phyloP scores from a whole-genome alignment of 2,329 filamentous ascomycete species.

The Calonectria ilicicola region DNA sequence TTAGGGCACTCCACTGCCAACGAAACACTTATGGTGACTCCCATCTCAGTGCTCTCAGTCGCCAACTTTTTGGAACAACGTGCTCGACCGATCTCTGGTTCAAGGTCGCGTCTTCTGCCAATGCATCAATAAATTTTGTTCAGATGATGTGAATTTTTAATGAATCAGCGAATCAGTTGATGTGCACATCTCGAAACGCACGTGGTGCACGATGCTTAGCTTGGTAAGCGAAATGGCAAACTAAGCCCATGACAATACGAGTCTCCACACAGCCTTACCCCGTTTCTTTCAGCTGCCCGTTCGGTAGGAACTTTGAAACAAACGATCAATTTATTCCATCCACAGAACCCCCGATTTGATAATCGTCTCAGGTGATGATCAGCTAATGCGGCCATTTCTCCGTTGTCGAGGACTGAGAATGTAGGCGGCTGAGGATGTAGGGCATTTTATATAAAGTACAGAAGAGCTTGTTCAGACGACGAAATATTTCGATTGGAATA shows the following conservation, averaged over 20 bases:
- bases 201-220: not conserved
- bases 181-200: not conserved
- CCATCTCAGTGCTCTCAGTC: not conserved
- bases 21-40: not conserved
- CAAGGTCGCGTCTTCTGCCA: too few species aligned
- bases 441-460: not conserved
- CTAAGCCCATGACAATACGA: not conserved
- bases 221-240: not conserved
- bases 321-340: not conserved
- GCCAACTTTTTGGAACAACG: not conserved
- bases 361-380: not conserved
- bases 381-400: not conserved
- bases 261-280: slow-evolving; percentile 1
- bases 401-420: not conserved
- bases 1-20: not conserved
- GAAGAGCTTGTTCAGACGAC: not conserved
- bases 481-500: not conserved
- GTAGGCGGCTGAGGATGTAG: too few species aligned
- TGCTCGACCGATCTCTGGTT: not conserved
- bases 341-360: not conserved
- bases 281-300: slow-evolving; percentile 2
- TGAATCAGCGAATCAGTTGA: not conserved
- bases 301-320: not conserved
- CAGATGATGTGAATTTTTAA: not conserved
- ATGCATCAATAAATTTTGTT: not conserved